phyloP scores from a whole-genome alignment of 192 early-diverging fungal genomes.

The Coemansia reversa region DNA sequence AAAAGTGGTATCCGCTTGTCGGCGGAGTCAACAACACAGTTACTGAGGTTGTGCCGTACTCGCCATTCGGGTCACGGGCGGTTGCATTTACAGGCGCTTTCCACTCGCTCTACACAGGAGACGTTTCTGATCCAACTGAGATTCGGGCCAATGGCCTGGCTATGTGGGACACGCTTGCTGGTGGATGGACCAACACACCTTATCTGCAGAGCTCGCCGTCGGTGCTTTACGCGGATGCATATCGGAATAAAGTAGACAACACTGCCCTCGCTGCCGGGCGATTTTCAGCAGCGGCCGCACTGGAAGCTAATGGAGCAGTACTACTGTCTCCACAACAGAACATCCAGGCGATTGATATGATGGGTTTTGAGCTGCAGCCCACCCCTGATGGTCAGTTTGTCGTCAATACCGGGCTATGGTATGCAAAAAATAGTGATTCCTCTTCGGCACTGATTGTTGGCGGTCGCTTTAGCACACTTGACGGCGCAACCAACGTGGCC shows the following conservation, averaged over 20 bases:
- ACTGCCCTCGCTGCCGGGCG: conserved; percentile 38
- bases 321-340: conserved; percentile 24
- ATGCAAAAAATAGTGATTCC: conserved; percentile 49
- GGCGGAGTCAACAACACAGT: conserved; percentile 57
- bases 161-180: conserved; percentile 38
- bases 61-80: conserved; percentile 37
- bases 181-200: conserved; percentile 41
- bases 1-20: conserved; percentile 37
- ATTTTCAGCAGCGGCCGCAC: conserved; percentile 39
- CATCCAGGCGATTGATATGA: conserved; percentile 32
- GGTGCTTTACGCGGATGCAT: conserved; percentile 25
- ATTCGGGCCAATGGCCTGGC: conserved; percentile 21
- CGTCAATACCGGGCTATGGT: conserved; percentile 59
- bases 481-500: conserved; percentile 44
- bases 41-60: conserved; percentile 39
- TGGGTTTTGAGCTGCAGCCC: conserved; percentile 36
- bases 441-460: conserved; percentile 53
- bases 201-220: conserved; percentile 31
- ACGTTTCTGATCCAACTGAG: not conserved
- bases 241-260: conserved; percentile 22
- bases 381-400: conserved; percentile 17
- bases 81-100: conserved; percentile 40
- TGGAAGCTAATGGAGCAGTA: conserved; percentile 39
- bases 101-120: conserved; percentile 12
- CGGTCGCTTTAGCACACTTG: conserved; percentile 56